These are phyloP conservation scores for Aspergillus sojae DNA, from an alignment of 2,329 filamentous ascomycete genomes.

Conservation along the genomic window DNA sequence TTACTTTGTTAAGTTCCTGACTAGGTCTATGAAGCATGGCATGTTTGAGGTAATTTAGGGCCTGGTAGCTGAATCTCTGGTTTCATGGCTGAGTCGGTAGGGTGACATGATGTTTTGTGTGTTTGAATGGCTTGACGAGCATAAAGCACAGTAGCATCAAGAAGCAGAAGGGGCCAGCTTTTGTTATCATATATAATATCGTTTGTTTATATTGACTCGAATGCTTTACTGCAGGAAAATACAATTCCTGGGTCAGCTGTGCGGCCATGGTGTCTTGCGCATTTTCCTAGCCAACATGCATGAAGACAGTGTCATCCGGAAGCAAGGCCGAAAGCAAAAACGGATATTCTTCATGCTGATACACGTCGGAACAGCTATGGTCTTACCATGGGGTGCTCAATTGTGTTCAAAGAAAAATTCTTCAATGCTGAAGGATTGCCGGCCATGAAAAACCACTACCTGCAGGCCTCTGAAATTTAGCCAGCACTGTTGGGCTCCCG, in stretches of 20 bases:
- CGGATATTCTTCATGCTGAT: neutral
- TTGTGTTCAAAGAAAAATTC: neutral
- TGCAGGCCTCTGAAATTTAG: neutral
- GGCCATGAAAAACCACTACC: neutral
- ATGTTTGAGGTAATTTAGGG: no score
- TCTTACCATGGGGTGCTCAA: neutral
- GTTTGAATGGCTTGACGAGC: no score
- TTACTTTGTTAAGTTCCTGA: no score
- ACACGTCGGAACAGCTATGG: neutral
- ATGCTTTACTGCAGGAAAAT: no score
- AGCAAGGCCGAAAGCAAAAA: neutral
- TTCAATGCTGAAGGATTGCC: neutral
- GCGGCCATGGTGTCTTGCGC: neutral
- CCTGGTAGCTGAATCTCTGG: no score
- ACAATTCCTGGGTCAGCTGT: neutral
- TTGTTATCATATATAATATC: no score
- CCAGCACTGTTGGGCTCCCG: neutral
- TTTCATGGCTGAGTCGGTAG: no score
- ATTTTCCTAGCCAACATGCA: neutral
- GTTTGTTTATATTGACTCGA: no score
- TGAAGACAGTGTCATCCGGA: neutral
- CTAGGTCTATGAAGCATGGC: no score
- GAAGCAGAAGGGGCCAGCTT: no score
- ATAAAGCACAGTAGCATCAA: no score
- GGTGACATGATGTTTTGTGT: no score